Base-by-base conservation (phyloP, 176 grass and related monocot species). In the Dactylis glomerata region DNA sequence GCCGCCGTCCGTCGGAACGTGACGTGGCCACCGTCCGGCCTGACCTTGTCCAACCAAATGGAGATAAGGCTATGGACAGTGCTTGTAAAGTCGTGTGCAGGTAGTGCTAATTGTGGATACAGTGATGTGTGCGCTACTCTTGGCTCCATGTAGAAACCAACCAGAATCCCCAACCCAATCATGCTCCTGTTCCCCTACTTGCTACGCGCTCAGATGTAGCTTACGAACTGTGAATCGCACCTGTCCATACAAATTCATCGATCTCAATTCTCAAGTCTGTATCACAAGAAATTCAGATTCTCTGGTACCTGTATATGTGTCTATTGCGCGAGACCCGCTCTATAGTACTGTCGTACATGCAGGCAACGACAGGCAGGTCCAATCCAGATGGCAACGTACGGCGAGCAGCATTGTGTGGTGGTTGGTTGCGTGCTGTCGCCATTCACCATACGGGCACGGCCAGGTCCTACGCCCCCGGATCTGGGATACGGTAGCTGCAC, bases 71-170 rank as follows among this genome's bases (percentile, higher is more conserved):
- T n/a, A 22, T 16, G 50, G 57, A 62, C 36, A 73, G 24, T 23
- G 56, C 31, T 51, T 47, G 84, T 80, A 67, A 51, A 82, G 54
- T 47, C 8, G 8, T 66, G 84, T 74, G 73, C 84, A 32, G 68
- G 51, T 73, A 67, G 80, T 64, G 65, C 80, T 79, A 75, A 83
- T 58, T 83, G 84, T 87, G 80, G 47, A 86, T 90, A 83, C 38
- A 36, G 57, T 66, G 47, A 75, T 11, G 56, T 65, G 66, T 79
- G 84, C 67, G 58, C 72, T 85, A 0, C 74, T 44, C 50, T 63
- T 69, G 76, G 83, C 62, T 45, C 63, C 19, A 71, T 90, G 66
- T 87, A 56, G 82, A 49, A 50, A 74, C 77, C 72, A 50, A 74
- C 77, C 72, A 47, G 45, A 44, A 70, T n/a, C n/a, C 23, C 13